These are phyloP conservation scores for Nicotiana tomentosiformis DNA, from an alignment of 257 asterid genomes.

Conservation along the genomic window DNA sequence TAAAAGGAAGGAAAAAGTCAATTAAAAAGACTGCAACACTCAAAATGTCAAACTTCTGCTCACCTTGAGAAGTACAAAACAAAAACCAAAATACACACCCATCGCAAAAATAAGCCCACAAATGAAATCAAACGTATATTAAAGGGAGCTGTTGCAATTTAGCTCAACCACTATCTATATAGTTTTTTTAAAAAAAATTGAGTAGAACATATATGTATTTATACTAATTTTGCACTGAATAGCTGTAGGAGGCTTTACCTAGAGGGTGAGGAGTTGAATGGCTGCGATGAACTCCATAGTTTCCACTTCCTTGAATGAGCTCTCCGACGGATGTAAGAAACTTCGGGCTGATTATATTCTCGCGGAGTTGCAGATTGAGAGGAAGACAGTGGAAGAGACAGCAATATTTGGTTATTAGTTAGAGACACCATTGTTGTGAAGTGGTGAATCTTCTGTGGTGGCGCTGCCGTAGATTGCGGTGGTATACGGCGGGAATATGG, in stretches of 20 bases:
- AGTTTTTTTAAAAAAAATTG: no score
- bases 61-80: neutral
- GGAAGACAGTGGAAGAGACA: neutral
- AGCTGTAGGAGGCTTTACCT: neutral
- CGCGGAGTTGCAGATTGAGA: neutral
- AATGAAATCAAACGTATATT: no score
- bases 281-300: neutral
- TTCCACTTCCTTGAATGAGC: neutral
- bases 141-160: no score
- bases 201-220: no score
- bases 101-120: no score
- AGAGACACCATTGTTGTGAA: neutral
- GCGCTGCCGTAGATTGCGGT: neutral
- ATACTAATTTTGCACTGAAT: no score
- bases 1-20: neutral
- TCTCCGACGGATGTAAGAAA: neutral
- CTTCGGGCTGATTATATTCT: neutral
- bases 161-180: no score
- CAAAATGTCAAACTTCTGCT: neutral
- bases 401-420: neutral
- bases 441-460: neutral
- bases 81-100: neutral
- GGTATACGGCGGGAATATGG: neutral
- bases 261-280: neutral
- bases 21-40: neutral